phyloP scores from a whole-genome alignment of 257 asterid species.

The Jacaranda mimosifolia region DNA sequence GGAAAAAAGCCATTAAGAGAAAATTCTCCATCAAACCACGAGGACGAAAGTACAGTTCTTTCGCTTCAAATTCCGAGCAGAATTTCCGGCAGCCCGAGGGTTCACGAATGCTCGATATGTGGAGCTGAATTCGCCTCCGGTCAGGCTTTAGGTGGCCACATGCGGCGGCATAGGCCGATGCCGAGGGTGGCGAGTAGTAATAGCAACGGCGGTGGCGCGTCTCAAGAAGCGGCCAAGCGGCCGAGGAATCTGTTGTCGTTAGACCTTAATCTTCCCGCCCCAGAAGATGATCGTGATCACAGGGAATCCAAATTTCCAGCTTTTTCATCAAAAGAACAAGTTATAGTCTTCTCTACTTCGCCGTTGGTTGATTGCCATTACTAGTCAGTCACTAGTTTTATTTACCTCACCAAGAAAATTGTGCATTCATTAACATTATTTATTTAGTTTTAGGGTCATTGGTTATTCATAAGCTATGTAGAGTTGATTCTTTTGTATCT shows the following conservation, averaged over 20 bases:
- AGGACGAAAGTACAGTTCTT: conserved; percentile 41
- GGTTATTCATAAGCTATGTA: neutral
- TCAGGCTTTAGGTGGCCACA: conserved; percentile 87
- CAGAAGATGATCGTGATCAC: conserved; percentile 57
- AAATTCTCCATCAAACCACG: neutral
- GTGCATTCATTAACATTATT: conserved; percentile 25
- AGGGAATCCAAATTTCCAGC: conserved; percentile 41
- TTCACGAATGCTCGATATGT: conserved; percentile 75
- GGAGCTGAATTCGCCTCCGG: conserved; percentile 79
- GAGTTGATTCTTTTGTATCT: conserved; percentile 15
- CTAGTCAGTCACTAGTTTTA: conserved; percentile 38
- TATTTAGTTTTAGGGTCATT: conserved; percentile 13
- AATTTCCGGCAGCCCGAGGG: conserved; percentile 36
- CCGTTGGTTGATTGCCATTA: conserved; percentile 77
- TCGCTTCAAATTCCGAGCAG: conserved; percentile 52
- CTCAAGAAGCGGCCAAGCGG: conserved; percentile 44
- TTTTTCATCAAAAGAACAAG: conserved; percentile 60
- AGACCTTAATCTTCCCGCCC: conserved; percentile 87
- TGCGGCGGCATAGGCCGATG: conserved; percentile 81
- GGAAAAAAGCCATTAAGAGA: conserved; percentile 17
- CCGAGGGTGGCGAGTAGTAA: conserved; percentile 29
- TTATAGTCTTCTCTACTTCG: conserved; percentile 62
- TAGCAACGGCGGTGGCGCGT: conserved; percentile 26
- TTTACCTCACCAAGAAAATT: conserved; percentile 23
- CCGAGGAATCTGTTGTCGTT: conserved; percentile 52